Base-by-base conservation (phyloP, 1,284 basidiomycete genomes). In the Ganoderma leucocontextum region DNA sequence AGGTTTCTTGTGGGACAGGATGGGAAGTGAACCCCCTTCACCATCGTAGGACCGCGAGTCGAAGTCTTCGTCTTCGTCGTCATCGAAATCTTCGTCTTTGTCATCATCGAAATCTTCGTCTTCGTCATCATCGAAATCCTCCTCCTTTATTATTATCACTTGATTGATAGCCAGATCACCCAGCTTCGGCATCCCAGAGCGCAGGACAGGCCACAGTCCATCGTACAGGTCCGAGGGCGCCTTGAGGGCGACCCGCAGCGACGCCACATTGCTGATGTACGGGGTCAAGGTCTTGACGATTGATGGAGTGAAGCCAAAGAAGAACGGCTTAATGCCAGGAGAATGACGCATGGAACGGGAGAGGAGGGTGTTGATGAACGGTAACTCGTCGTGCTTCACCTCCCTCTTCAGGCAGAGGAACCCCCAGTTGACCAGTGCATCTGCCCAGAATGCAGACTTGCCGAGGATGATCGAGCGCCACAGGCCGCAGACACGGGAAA, bases 381-480 rank as follows among this genome's bases (percentile, higher is more conserved):
- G 52, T 13, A 53, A 3, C 6, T 53, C 52, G 29, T 33, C 47
- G 47, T 33, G 8, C 29, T 19, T 1, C 12, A 17, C 58, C 19
- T 25, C 19, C n/a, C 29, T 53, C 25, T 53, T 33, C 5, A 33
- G 29, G 29, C 15, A 49, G 47, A 49, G 52, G 5, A 15, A 15
- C 22, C 29, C 52, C 33, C 25, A 53, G 25, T 36, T 33, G 57
- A 35, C 12, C n/a, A 41, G 5, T 9, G 58, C 58, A 17, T 44
- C 33, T 7, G 60, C 42, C 42, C 60, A 61, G 60, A 61, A 47
- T 17, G 19, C n/a, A 4, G 60, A 17, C 19, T 17, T 44, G 9
- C 19, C 29, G 25, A 44, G n/a, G 25, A 52, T 29, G 33, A 49
- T 62, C 5, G 42, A 29, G 33, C 61, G 44, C 61, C 61, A 62